Conservation (phyloP, 2,329 filamentous ascomycete species). For the Magnaporthiopsis rhizophila region DNA sequence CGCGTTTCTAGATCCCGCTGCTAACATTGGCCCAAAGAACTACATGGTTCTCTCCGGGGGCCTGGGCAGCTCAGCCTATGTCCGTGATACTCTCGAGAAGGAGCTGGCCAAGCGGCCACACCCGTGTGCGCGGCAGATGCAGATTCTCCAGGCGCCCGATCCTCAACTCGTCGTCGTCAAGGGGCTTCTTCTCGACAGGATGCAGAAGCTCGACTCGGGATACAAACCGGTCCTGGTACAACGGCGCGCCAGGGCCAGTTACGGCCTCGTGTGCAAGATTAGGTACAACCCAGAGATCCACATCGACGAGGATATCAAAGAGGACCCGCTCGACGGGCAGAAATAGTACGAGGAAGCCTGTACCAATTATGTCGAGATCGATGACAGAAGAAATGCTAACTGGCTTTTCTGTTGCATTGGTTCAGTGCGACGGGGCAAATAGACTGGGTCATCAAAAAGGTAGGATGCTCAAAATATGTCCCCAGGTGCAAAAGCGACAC, state of each 20-base stretch:
- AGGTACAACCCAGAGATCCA: slow-evolving; percentile 28
- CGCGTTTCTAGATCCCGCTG: background rate
- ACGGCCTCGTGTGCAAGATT: slow-evolving; percentile 31
- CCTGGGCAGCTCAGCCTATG: slow-evolving; percentile 36
- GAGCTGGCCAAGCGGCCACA: slow-evolving; percentile 19
- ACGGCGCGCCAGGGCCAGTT: slow-evolving; percentile 33
- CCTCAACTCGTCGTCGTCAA: slow-evolving; percentile 48
- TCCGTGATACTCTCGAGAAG: slow-evolving; percentile 33
- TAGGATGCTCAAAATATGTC: background rate
- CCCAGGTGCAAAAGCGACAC: background rate
- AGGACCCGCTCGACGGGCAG: slow-evolving; percentile 14
- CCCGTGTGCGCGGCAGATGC: slow-evolving; percentile 5
- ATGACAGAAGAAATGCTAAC: background rate
- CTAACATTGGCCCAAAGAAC: slow-evolving; percentile 18
- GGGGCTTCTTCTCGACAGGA: slow-evolving; percentile 41
- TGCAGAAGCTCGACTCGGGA: slow-evolving; percentile 33
- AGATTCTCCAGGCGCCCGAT: slow-evolving; percentile 37
- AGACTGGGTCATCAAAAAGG: slow-evolving; percentile 1
- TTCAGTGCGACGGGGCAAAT: slow-evolving; percentile 18
- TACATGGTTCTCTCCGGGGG: slow-evolving; percentile 38
- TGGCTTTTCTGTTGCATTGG: background rate
- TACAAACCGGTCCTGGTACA: slow-evolving; percentile 33
- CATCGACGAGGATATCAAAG: slow-evolving; percentile 21
- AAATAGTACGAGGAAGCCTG: slow-evolving; percentile 18
- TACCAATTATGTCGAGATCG: too few species aligned